Conservation (phyloP, 352 stramenopile species). For the Pythium dissimile region DNA sequence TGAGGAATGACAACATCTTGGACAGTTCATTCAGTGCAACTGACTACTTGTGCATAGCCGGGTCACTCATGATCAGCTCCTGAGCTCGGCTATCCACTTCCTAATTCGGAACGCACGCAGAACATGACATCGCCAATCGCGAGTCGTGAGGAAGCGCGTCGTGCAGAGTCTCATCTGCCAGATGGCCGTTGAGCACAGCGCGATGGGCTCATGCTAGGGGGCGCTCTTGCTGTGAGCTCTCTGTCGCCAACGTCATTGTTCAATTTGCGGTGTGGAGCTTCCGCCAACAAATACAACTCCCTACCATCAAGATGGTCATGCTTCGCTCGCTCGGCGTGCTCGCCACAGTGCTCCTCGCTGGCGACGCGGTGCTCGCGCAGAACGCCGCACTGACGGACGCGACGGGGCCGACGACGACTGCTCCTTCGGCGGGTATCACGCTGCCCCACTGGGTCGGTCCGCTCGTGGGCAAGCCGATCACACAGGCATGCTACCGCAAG, state of each 20-base stretch:
- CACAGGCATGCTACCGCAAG: slow-evolving; percentile 29
- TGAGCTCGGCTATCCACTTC: too few species aligned
- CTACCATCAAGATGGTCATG: slow-evolving; percentile 13
- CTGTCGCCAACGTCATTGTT: neutral
- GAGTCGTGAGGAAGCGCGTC: too few species aligned
- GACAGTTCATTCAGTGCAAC: neutral
- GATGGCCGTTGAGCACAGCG: too few species aligned
- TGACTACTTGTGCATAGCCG: too few species aligned
- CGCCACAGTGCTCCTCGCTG: neutral
- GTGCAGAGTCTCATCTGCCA: too few species aligned
- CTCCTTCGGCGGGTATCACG: neutral
- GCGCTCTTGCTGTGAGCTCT: neutral
- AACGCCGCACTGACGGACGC: neutral
- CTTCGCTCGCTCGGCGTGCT: neutral
- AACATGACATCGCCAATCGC: too few species aligned
- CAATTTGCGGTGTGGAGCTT: slow-evolving; percentile 4
- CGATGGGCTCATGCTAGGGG: neutral
- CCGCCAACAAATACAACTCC: neutral
- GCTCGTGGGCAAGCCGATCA: slow-evolving; percentile 14
- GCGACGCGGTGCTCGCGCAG: slow-evolving; percentile 2
- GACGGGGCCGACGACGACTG: neutral
- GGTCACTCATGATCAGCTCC: too few species aligned
- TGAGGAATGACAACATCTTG: too few species aligned
- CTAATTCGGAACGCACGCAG: too few species aligned
- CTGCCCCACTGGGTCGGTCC: slow-evolving; percentile 20